These are phyloP conservation scores for Geranomyces michiganensis DNA, from an alignment of 192 early-diverging fungal species.

Conservation along the genomic window DNA sequence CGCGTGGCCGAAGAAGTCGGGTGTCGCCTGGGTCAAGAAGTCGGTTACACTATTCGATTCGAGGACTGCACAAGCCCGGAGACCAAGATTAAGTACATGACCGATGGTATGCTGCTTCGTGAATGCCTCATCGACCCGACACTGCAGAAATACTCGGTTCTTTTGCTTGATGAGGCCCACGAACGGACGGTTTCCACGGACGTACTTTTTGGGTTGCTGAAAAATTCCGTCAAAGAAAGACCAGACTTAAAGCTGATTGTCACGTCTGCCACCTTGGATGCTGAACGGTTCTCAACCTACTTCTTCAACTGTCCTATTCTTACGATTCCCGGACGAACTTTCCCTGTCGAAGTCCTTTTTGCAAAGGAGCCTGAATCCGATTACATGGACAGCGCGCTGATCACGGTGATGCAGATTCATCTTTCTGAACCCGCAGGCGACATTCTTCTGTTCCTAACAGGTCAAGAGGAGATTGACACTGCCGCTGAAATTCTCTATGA, in stretches of 20 bases:
- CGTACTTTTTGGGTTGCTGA: constrained; percentile 92
- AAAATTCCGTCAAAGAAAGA: constrained; percentile 73
- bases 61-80: constrained; percentile 93
- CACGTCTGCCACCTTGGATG: constrained; percentile 92
- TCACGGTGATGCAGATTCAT: constrained; percentile 97
- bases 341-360: constrained; percentile 92
- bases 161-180: constrained; percentile 98
- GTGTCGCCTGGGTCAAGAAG: constrained; percentile 87
- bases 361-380: constrained; percentile 94
- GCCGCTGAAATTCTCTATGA: constrained; percentile 69
- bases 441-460: constrained; percentile 93
- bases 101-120: constrained; percentile 94
- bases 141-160: constrained; percentile 83
- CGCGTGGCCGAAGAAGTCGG: constrained; percentile 97
- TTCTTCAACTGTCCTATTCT: constrained; percentile 94
- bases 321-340: constrained; percentile 93
- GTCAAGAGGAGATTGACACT: constrained; percentile 98
- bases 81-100: constrained; percentile 98
- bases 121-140: constrained; percentile 87
- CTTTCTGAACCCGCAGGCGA: constrained; percentile 91
- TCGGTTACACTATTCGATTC: constrained; percentile 98
- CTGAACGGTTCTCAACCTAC: constrained; percentile 90
- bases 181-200: constrained; percentile 96
- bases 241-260: constrained; percentile 95
- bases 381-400: constrained; percentile 89